Conservation (phyloP, 2,329 filamentous ascomycete genomes). For the Triangularia verruculosa region DNA sequence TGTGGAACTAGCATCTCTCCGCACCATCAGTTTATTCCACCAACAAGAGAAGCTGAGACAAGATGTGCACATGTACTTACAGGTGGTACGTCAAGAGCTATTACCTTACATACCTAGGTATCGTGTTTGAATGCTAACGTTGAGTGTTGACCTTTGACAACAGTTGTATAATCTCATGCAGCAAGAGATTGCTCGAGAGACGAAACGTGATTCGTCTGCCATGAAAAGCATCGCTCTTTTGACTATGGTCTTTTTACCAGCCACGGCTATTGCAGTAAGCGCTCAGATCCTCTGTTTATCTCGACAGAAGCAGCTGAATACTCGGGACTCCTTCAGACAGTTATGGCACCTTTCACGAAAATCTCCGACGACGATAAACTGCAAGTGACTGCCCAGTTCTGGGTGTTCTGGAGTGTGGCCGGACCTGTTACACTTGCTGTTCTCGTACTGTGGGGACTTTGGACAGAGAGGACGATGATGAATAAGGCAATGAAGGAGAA, state of each 20-base stretch:
- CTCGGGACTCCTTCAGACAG: neutral
- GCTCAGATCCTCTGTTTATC: neutral
- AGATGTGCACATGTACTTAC: neutral
- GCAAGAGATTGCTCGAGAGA: constrained; percentile 1
- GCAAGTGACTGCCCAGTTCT: neutral
- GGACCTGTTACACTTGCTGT: neutral
- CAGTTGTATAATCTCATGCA: constrained; percentile 5
- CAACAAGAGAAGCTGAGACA: neutral
- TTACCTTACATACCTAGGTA: too few relatives aligned
- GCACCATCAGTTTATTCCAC: neutral
- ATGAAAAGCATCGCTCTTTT: constrained; percentile 3
- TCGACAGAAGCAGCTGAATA: neutral
- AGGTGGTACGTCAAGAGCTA: neutral
- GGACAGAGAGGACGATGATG: neutral
- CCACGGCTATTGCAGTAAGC: constrained; percentile 1
- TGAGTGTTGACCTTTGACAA: neutral
- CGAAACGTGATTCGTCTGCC: neutral
- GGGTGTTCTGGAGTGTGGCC: neutral
- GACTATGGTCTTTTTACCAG: constrained; percentile 1
- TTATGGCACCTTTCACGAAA: constrained; percentile 2
- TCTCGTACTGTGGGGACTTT: neutral
- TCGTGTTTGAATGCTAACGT: too few relatives aligned
- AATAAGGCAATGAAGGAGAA: neutral
- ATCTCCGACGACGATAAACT: neutral
- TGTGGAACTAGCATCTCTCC: neutral